Conservation (phyloP, 345 rosid species). For the Euphorbia tirucalli region DNA sequence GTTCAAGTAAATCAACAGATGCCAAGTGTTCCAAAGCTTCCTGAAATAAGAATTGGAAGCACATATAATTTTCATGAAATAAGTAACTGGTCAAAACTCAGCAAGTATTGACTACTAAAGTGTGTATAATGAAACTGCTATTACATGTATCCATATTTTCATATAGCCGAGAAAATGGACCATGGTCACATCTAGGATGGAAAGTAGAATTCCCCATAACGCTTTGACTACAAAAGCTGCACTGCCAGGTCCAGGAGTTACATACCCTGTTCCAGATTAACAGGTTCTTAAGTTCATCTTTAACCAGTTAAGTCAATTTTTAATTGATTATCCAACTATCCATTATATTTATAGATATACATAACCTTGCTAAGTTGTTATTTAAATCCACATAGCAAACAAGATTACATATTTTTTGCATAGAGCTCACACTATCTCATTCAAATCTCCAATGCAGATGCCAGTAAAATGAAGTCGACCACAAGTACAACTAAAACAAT, state of each 20-base stretch:
- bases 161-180: background rate
- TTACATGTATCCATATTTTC: background rate
- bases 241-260: background rate
- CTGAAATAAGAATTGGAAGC: slow-evolving; percentile 38
- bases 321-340: background rate
- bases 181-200: background rate
- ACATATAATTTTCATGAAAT: background rate
- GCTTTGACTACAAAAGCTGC: background rate
- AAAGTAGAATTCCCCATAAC: background rate
- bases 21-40: slow-evolving; percentile 86
- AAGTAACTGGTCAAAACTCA: background rate
- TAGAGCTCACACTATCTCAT: slow-evolving; percentile 19
- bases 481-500: background rate
- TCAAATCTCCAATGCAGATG: slow-evolving; percentile 33
- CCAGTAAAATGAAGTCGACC: background rate
- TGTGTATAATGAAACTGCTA: background rate
- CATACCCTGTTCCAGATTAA: background rate
- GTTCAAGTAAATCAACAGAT: slow-evolving; percentile 61
- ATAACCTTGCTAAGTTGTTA: background rate
- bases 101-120: background rate
- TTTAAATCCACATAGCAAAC: background rate
- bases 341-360: background rate
- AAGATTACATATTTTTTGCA: background rate
- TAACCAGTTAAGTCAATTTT: background rate
- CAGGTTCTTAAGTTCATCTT: background rate